phyloP scores from a whole-genome alignment of 2,329 filamentous ascomycete species.

The Phyllosticta capitalensis region DNA sequence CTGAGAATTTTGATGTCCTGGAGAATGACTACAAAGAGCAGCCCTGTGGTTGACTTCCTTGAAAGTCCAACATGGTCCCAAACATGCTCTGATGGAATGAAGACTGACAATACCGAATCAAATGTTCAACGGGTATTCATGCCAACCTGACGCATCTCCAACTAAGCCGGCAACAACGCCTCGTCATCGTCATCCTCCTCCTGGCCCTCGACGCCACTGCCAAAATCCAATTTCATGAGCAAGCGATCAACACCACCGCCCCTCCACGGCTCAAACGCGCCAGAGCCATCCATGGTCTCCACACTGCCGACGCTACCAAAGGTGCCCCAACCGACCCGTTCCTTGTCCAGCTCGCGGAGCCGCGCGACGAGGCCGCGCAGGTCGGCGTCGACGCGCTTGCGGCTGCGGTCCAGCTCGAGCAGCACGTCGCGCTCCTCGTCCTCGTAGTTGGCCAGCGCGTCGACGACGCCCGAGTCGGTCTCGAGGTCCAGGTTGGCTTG shows the following conservation, averaged over 20 bases:
- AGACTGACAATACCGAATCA: too few relatives aligned
- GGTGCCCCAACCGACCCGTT: constrained; percentile 28
- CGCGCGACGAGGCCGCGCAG: constrained; percentile 53
- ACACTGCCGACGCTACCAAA: constrained; percentile 14
- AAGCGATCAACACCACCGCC: constrained; percentile 68
- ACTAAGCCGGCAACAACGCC: neutral
- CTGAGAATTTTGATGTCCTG: too few relatives aligned
- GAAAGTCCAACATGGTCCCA: too few relatives aligned
- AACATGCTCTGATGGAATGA: too few relatives aligned
- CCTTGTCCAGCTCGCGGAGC: constrained; percentile 51
- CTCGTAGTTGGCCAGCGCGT: constrained; percentile 37
- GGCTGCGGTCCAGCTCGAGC: constrained; percentile 53
- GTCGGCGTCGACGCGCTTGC: constrained; percentile 55
- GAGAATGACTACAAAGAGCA: too few relatives aligned
- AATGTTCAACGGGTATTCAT: neutral
- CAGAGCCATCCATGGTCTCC: constrained; percentile 14
- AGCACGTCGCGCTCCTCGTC: constrained; percentile 63
- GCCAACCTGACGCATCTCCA: neutral
- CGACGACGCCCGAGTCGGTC: constrained; percentile 66
- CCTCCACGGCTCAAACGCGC: constrained; percentile 44
- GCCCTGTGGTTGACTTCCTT: too few relatives aligned
- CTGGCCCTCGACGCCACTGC: constrained; percentile 11
- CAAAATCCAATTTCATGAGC: constrained; percentile 80
- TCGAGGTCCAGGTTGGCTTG: constrained; percentile 75
- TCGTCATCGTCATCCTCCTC: constrained; percentile 3